A percentile compares a stretch with the other conserved stretches of the same genome.
Evolutionary conservation across 2,329 filamentous ascomycete genomes (phyloP).

Genomic region (Penicillium brasilianum): DNA sequence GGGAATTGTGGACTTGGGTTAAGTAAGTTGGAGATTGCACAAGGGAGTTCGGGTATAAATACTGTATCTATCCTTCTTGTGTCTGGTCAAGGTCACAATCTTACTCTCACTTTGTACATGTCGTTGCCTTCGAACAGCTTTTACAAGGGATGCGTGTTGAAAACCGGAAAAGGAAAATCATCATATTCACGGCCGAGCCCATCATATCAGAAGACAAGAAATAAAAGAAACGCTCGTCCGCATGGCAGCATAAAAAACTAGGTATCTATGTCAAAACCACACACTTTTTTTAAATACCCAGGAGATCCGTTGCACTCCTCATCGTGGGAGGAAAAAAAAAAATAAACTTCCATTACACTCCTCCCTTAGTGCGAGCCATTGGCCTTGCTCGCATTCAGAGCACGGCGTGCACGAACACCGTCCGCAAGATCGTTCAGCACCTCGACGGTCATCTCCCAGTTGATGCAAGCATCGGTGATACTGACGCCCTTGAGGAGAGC

Average conservation of each 20-base stretch:
- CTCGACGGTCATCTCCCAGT: constrained; percentile 83
- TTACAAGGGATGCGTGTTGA: not conserved
- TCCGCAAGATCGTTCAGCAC: constrained; percentile 84
- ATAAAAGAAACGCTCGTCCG: constrained; percentile 21
- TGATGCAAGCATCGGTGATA: constrained; percentile 95
- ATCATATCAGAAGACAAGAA: constrained; percentile 5
- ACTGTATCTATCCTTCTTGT: too few species aligned
- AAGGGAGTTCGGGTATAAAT: too few species aligned
- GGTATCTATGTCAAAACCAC: constrained; percentile 25
- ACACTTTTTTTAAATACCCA: constrained; percentile 10
- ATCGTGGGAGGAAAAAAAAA: too few species aligned
- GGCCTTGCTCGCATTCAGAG: constrained; percentile 42
- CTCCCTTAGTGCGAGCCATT: constrained; percentile 34
- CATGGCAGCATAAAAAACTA: constrained; percentile 18
- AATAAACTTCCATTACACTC: not conserved
- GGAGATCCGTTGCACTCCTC: not conserved
- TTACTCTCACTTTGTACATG: not conserved
- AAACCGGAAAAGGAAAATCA: constrained; percentile 5
- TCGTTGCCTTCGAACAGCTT: not conserved
- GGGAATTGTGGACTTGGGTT: not conserved
- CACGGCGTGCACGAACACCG: constrained; percentile 77
- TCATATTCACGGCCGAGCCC: constrained; percentile 4
- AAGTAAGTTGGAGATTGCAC: too few species aligned
- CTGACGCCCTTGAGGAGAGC: constrained; percentile 86
- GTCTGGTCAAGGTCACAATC: not conserved